Percentiles rank a stretch among this genome's conserved stretches.
Conservation (phyloP, 2,329 filamentous ascomycete genomes). For the Diaporthe sp. region DNA sequence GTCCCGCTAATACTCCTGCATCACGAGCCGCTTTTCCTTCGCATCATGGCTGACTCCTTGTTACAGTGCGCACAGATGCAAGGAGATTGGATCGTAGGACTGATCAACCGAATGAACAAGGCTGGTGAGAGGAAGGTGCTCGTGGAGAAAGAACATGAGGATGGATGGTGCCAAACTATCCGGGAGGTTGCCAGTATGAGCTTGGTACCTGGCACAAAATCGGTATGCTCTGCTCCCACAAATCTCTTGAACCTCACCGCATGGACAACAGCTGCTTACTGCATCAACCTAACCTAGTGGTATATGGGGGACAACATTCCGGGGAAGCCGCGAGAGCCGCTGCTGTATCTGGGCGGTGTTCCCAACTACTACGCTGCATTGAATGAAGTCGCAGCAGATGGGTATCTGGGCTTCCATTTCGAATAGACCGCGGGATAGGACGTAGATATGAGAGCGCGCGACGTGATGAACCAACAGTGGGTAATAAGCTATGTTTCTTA, state of each 20-base stretch:
- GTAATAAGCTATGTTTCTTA: background rate
- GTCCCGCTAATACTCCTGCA: no score
- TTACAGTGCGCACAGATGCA: conserved; percentile 49
- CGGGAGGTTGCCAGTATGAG: conserved; percentile 42
- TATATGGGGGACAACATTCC: conserved; percentile 55
- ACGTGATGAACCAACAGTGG: background rate
- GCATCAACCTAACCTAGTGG: conserved; percentile 39
- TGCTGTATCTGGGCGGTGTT: conserved; percentile 46
- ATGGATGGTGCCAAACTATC: conserved; percentile 45
- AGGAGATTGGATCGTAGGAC: conserved; percentile 49
- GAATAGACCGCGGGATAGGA: background rate
- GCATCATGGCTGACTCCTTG: background rate
- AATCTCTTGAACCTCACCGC: background rate
- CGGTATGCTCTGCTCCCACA: conserved; percentile 31
- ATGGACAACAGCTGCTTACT: background rate
- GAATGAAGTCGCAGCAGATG: conserved; percentile 8
- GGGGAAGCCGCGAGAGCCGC: conserved; percentile 48
- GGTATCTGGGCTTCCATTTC: conserved; percentile 19
- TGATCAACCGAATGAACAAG: conserved; percentile 44
- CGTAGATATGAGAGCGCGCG: background rate
- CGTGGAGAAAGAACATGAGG: conserved; percentile 43
- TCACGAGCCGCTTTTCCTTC: background rate
- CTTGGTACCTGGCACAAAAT: conserved; percentile 46
- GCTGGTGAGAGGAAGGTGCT: conserved; percentile 46
- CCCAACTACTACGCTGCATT: conserved; percentile 35